Evolutionary conservation across 2,329 filamentous ascomycete genomes (phyloP), one percentile per base, ranked within the genome.

Genomic region (Xylaria sp.): DNA sequence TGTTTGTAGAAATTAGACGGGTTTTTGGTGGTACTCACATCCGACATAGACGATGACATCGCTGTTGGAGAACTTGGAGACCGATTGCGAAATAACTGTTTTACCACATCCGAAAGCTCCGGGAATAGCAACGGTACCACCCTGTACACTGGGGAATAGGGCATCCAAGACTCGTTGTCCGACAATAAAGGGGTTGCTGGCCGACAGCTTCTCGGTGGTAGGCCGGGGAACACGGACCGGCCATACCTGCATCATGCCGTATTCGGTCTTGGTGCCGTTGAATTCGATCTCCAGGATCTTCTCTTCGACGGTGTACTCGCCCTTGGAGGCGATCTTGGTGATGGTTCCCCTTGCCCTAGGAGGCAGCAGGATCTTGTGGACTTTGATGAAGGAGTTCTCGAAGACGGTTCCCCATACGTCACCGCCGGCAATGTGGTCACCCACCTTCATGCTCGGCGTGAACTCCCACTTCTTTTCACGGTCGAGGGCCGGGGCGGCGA

Each of bases 21-120:
- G 1, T 6, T 51, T 37, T 46, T n/a, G 6, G 31, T 10, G n/a
- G 13, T 31, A 70, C 67, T 68, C 83, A 79, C 87, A 91, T 69
- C 96, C 96, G 69, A 99, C 96, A 81, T 99, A 99, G 76, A 99
- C 93, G 76, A 99, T 99, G 78, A 98, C 93, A 81, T 99, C 96
- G 82, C 92, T 96, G 90, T 99, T 99, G 79, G 96, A 99, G 87
- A 99, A 99, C 85, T 99, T 99, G 82, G 96, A 99, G 73, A 99
- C 92, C 70, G 94, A 97, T 85, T 99, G 96, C 78, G 91, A 94
- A 84, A 99, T 99, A 85, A 99, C 96, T 78, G 96, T 99, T 90
- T 99, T 99, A 80, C 96, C 96, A 79, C 96, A 99, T 74, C 96
- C 96, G 81, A 99, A 99, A 83, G 96, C 96, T 80, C 96, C 96